phyloP scores from a whole-genome alignment of 169 alveolate species.

The Theileria annulata region DNA sequence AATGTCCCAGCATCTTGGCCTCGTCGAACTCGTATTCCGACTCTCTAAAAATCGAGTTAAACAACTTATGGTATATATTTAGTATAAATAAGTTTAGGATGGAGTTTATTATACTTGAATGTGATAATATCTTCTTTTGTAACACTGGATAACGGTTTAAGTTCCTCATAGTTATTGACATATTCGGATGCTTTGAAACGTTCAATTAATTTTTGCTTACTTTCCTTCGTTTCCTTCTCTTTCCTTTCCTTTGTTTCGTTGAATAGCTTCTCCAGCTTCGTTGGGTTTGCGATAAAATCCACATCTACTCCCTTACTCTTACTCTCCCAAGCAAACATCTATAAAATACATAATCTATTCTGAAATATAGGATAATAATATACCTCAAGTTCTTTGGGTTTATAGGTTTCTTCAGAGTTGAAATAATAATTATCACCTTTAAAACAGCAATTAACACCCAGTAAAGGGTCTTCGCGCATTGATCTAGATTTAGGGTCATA shows the following conservation, averaged over 20 bases:
- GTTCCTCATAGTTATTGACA: conserved; percentile 17
- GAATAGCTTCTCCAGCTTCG: conserved; percentile 77
- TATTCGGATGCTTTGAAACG: conserved; percentile 25
- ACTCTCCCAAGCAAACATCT: conserved; percentile 88
- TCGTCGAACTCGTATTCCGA: conserved; percentile 73
- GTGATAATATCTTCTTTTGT: conserved; percentile 13
- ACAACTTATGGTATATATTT: conserved; percentile 37
- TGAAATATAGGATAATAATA: background rate
- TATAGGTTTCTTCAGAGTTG: conserved; percentile 78
- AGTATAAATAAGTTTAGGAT: conserved; percentile 56
- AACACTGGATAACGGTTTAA: conserved; percentile 14
- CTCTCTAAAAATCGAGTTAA: background rate
- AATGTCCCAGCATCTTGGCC: conserved; percentile 74
- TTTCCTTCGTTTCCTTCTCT: conserved; percentile 28
- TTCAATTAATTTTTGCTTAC: conserved; percentile 21
- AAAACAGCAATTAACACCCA: conserved; percentile 72
- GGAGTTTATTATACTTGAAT: background rate
- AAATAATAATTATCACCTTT: conserved; percentile 87
- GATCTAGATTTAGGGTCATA: conserved; percentile 96
- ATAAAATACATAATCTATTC: background rate
- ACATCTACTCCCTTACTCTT: conserved; percentile 82
- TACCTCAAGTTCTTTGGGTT: conserved; percentile 78
- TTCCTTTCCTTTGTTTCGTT: conserved; percentile 68
- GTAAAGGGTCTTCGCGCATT: conserved; percentile 91
- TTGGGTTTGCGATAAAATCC: conserved; percentile 83